A percentile compares a stretch with the other conserved stretches of the same genome.
These are phyloP conservation scores for Auxenochlorella protothecoides DNA, from an alignment of 139 green algal species.

Conservation along the genomic window DNA sequence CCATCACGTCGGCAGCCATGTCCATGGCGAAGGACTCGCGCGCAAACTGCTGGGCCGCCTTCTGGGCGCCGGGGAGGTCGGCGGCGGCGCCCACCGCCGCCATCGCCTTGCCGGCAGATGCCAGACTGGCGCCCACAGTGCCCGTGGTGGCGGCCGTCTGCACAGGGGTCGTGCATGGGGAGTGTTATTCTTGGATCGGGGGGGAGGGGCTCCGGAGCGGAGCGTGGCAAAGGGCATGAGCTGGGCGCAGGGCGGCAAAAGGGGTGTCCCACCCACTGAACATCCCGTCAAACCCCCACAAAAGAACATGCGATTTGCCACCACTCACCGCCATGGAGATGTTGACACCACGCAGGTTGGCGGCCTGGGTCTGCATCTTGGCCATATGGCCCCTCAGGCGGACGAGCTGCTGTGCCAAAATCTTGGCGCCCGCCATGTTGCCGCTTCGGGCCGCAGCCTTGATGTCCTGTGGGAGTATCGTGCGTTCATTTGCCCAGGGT, in stretches of 20 bases:
- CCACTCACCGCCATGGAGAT: conserved; percentile 42
- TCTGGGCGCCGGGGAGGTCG: conserved; percentile 31
- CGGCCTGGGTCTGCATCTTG: conserved; percentile 38
- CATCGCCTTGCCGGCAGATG: conserved; percentile 49
- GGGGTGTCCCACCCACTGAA: too few relatives aligned
- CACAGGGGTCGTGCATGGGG: not conserved
- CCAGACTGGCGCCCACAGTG: conserved; percentile 44
- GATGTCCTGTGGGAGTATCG: conserved; percentile 8
- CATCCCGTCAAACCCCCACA: too few relatives aligned
- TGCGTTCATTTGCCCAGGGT: too few relatives aligned
- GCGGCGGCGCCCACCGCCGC: conserved; percentile 32
- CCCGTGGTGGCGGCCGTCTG: conserved; percentile 55
- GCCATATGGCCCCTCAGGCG: conserved; percentile 40
- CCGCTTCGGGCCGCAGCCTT: conserved; percentile 14
- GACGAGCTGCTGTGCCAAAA: conserved; percentile 51
- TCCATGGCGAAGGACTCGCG: conserved; percentile 35
- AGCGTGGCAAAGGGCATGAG: not conserved
- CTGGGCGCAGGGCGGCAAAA: not conserved
- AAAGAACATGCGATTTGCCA: too few relatives aligned
- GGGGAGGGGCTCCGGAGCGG: too few relatives aligned
- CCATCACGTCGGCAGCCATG: conserved; percentile 58
- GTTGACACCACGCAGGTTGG: conserved; percentile 45
- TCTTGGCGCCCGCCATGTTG: conserved; percentile 26
- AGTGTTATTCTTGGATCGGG: too few relatives aligned
- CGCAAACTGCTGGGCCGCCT: conserved; percentile 50